Conservation (phyloP, 352 stramenopile species). For the Saprolegnia diclina region DNA sequence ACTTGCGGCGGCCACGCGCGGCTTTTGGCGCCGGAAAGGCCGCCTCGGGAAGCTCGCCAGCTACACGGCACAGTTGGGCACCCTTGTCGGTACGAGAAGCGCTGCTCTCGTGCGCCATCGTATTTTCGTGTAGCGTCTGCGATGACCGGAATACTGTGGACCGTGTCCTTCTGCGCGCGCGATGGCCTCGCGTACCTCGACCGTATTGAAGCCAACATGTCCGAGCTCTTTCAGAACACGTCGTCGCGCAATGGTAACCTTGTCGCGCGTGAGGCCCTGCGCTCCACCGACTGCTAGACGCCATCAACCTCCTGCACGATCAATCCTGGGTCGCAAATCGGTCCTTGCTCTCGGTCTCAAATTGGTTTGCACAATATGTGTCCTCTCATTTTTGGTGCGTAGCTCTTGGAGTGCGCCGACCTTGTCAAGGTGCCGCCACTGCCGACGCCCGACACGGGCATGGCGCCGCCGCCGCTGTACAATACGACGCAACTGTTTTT, state of each 20-base stretch:
- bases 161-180: slow-evolving; percentile 38
- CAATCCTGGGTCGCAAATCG: slow-evolving; percentile 31
- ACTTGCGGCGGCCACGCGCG: slow-evolving; percentile 34
- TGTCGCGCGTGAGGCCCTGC: slow-evolving; percentile 16
- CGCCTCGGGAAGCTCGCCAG: slow-evolving; percentile 35
- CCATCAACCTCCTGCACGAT: slow-evolving; percentile 40
- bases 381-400: neutral
- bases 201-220: slow-evolving; percentile 36
- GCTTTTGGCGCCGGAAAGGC: slow-evolving; percentile 40
- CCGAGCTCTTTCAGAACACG: slow-evolving; percentile 30
- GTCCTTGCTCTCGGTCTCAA: slow-evolving; percentile 28
- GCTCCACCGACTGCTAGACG: slow-evolving; percentile 40
- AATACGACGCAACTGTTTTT: slow-evolving; percentile 45
- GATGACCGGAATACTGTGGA: slow-evolving; percentile 47
- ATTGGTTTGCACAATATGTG: too few species aligned
- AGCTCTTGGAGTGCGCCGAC: slow-evolving; percentile 39
- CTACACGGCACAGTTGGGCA: slow-evolving; percentile 42
- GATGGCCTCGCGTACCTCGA: slow-evolving; percentile 46
- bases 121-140: slow-evolving; percentile 46
- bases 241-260: neutral
- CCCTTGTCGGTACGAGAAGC: slow-evolving; percentile 1
- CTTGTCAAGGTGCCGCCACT: slow-evolving; percentile 55
- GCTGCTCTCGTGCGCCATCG: neutral
- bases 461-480: slow-evolving; percentile 33
- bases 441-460: slow-evolving; percentile 41